A percentile compares a stretch with the other conserved stretches of the same genome.
Evolutionary conservation across 225 moss, liverwort and hornwort genomes (phyloP).

Genomic region (Ulota crispa): DNA sequence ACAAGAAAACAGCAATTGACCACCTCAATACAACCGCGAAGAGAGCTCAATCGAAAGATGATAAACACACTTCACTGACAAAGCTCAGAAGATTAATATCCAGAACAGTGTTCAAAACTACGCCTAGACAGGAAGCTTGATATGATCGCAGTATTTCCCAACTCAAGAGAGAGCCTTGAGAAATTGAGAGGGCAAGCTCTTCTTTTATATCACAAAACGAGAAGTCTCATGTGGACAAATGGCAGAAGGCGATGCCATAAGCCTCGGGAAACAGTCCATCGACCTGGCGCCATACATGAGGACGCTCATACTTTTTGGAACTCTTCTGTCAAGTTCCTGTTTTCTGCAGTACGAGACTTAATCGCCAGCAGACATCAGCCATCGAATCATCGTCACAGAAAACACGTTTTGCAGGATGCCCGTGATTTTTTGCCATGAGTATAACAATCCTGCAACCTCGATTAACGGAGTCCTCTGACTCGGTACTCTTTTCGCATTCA

Average conservation of each 20-base stretch:
- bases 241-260: background rate
- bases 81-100: background rate
- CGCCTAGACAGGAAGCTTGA: background rate
- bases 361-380: background rate
- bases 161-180: no score
- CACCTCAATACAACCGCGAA: constrained; percentile 17
- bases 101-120: background rate
- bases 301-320: background rate
- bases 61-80: background rate
- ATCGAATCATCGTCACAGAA: background rate
- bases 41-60: constrained; percentile 4
- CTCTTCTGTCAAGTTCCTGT: background rate
- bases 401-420: background rate
- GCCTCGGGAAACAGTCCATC: background rate
- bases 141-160: background rate
- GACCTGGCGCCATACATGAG: background rate
- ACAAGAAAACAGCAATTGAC: background rate
- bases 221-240: background rate
- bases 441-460: background rate
- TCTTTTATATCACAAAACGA: background rate
- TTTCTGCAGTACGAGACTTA: background rate
- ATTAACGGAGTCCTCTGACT: background rate
- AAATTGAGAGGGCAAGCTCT: background rate
- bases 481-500: background rate
- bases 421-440: background rate